Evolutionary conservation across 2,329 filamentous ascomycete genomes (phyloP).

Genomic region (Alternaria longipes): DNA sequence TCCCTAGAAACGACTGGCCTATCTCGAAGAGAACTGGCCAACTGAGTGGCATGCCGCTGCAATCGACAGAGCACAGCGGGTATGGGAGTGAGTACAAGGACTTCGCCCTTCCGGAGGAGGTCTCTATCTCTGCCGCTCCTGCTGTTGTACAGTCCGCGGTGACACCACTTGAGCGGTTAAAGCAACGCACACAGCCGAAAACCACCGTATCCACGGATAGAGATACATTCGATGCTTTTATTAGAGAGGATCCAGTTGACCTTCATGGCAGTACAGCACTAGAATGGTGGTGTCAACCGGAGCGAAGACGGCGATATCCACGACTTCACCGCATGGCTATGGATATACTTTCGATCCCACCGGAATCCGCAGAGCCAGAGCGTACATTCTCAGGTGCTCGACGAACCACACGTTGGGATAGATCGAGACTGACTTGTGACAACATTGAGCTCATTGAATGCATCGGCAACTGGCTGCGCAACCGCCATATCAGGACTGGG

Average conservation of each 20-base stretch:
- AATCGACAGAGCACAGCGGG: not conserved
- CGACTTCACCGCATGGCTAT: not conserved
- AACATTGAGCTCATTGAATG: not conserved
- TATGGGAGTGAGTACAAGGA: not conserved
- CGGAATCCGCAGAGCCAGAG: not conserved
- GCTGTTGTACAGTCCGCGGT: too few relatives aligned
- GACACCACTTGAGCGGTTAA: too few relatives aligned
- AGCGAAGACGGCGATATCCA: not conserved
- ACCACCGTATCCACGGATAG: too few relatives aligned
- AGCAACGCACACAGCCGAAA: too few relatives aligned
- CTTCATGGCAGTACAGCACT: not conserved
- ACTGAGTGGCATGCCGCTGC: not conserved
- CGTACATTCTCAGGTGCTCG: not conserved
- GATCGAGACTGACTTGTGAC: not conserved
- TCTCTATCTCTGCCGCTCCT: too few relatives aligned
- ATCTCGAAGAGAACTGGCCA: not conserved
- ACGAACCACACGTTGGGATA: not conserved
- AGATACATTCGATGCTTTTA: too few relatives aligned
- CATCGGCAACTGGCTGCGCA: not conserved
- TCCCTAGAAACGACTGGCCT: not conserved
- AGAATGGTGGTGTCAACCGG: not conserved
- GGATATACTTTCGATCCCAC: not conserved
- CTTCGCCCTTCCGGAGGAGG: too few relatives aligned
- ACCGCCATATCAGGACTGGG: too few relatives aligned
- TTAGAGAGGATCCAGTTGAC: too few relatives aligned